A percentile compares a stretch with the other conserved stretches of the same genome.
Conservation (phyloP, 208 protist species). For the Leishmania martiniquensis region DNA sequence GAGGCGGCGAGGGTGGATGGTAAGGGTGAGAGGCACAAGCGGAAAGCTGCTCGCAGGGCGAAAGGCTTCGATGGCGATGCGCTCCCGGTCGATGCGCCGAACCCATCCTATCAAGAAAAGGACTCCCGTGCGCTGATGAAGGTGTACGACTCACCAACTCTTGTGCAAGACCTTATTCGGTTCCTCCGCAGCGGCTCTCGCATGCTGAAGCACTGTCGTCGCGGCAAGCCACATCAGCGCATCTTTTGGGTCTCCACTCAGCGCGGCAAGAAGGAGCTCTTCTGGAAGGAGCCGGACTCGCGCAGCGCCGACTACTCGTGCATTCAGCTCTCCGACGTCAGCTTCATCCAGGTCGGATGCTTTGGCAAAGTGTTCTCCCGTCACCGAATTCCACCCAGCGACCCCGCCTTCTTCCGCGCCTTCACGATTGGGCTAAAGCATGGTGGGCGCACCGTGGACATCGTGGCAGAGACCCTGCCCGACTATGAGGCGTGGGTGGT, state of each 20-base stretch:
- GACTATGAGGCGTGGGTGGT: conserved; percentile 95
- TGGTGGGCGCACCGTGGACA: conserved; percentile 90
- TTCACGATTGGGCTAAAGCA: conserved; percentile 87
- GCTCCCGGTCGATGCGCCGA: conserved; percentile 19
- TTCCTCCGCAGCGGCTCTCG: conserved; percentile 83
- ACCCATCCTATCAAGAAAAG: conserved; percentile 37
- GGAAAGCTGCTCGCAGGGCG: background rate
- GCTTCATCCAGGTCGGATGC: conserved; percentile 88
- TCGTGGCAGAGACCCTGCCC: conserved; percentile 83
- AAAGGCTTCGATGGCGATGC: background rate
- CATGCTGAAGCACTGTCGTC: conserved; percentile 93
- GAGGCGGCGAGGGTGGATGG: background rate
- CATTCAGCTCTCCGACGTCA: conserved; percentile 78
- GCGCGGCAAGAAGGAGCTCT: conserved; percentile 54
- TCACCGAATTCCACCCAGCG: conserved; percentile 52
- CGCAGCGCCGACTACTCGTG: conserved; percentile 47
- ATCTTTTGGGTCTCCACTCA: conserved; percentile 85
- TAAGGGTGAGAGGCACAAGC: background rate
- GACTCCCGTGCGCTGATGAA: conserved; percentile 76
- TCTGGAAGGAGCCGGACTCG: conserved; percentile 77
- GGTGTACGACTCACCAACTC: conserved; percentile 87
- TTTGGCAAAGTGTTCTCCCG: conserved; percentile 93
- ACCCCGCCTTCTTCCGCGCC: conserved; percentile 85
- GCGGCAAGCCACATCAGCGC: conserved; percentile 87
- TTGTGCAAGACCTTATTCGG: conserved; percentile 83